Conservation (phyloP, 2,329 filamentous ascomycete species). For the Dactylellina drechsleri region DNA sequence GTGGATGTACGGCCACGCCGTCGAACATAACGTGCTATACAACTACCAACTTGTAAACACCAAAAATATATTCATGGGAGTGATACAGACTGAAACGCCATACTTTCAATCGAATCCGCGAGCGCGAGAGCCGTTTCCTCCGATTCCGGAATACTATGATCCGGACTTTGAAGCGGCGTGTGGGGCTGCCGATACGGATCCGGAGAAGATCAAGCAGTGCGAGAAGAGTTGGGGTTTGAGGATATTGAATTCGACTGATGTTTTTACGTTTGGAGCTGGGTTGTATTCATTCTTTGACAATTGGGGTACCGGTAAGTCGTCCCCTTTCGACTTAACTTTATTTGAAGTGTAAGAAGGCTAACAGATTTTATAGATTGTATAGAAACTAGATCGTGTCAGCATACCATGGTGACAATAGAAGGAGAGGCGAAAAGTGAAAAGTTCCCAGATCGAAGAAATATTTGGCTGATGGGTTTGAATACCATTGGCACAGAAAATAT, state of each 20-base stretch:
- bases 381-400: conserved; percentile 51
- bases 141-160: conserved; percentile 55
- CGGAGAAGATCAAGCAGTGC: conserved; percentile 60
- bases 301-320: conserved; percentile 41
- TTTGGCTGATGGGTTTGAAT: conserved; percentile 49
- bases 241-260: conserved; percentile 55
- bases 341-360: background rate
- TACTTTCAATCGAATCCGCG: conserved; percentile 66
- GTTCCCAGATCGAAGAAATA: conserved; percentile 35
- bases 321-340: background rate
- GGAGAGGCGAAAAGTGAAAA: conserved; percentile 29
- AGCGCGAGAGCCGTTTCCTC: conserved; percentile 63
- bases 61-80: conserved; percentile 79
- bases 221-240: conserved; percentile 60
- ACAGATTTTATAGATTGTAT: conserved; percentile 50
- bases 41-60: conserved; percentile 87
- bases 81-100: conserved; percentile 90
- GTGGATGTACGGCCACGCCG: conserved; percentile 68
- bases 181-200: background rate
- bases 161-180: conserved; percentile 55
- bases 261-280: conserved; percentile 61
- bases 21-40: conserved; percentile 68
- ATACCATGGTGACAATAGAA: conserved; percentile 49
- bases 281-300: conserved; percentile 62
- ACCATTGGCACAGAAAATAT: conserved; percentile 49